Percentiles rank a stretch among this genome's conserved stretches.
These are phyloP conservation scores for Daldinia bambusicola DNA, from an alignment of 495 filamentous ascomycete genomes.

Conservation along the genomic window DNA sequence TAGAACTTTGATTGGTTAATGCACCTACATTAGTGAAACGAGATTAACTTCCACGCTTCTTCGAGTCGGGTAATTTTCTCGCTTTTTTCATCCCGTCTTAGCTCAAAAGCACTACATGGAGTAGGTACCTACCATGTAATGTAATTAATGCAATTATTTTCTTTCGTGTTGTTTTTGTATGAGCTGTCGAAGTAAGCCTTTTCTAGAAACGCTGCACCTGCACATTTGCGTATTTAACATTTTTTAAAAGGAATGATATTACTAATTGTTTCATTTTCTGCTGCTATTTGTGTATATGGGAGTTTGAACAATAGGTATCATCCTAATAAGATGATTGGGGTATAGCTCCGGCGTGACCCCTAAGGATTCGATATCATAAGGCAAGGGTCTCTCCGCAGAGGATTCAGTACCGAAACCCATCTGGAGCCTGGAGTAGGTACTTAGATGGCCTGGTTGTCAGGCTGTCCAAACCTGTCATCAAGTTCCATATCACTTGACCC, in stretches of 20 bases:
- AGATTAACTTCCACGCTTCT: constrained; percentile 9
- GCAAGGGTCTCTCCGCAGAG: constrained; percentile 38
- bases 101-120: neutral
- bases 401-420: constrained; percentile 20
- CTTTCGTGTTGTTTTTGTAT: neutral
- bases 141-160: too few relatives aligned
- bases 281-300: constrained; percentile 2
- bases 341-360: constrained; percentile 21
- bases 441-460: constrained; percentile 9
- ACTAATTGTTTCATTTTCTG: constrained; percentile 1
- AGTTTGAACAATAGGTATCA: neutral
- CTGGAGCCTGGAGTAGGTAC: constrained; percentile 12
- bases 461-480: constrained; percentile 4
- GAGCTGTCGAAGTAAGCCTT: neutral
- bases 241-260: neutral
- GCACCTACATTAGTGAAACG: constrained; percentile 27
- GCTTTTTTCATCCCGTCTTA: constrained; percentile 1
- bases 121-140: neutral
- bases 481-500: constrained; percentile 36
- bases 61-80: constrained; percentile 33
- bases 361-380: constrained; percentile 29
- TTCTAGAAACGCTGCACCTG: neutral
- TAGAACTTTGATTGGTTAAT: constrained; percentile 6
- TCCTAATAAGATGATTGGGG: constrained; percentile 21
- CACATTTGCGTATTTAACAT: neutral